Evolutionary conservation across 495 filamentous ascomycete species (phyloP), one percentile per base, ranked within the genome.

Genomic region (Penicillium paradoxum): DNA sequence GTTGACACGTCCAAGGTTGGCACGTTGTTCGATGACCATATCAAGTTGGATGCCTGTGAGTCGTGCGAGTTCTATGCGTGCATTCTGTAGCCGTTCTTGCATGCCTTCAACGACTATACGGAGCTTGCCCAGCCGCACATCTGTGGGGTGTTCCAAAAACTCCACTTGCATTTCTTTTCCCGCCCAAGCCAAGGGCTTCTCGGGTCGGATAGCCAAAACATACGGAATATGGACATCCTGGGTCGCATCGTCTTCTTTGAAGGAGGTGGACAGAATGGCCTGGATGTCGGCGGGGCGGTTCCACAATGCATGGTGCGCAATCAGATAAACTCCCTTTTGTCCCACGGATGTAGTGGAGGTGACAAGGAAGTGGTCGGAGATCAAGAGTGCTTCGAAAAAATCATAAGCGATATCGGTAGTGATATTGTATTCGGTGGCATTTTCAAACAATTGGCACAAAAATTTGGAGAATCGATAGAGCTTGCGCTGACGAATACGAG

Each of bases 1-100:
- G 58, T 97, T 93, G 51, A 98, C 95, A 51, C 95, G 87, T 34
- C 86, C 87, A 18, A 98, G 79, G 63, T 96, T 97, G 21, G 95
- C 95, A 54, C 92, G 80, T 64, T 95, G 87, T 64, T 97, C 93
- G 33, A 95, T 85, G 13, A 95, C 78, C 54, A 96, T 85, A 56
- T 91, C 87, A 10, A 98, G 80, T 51, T 89, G 83, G 62, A 89
- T 85, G 51, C 88, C 85, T 27, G 89, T 86, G 14, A 80, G 76
- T 24, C 91, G 87, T 8, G 86, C 63, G 65, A 98, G 90, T 19
- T 86, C 76, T 37, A 76, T 73, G 45, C 92, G 80, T 6, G 95
- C 91, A 54, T 88, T 89, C 6, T 83, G 75, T 34, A 98, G 72
- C 9, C 90, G 83, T 47, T 81, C 79, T 59, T 89, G 86, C 34